Percentiles rank a stretch among this genome's conserved stretches.
Conservation (phyloP, 441 rosid species). For the Viola pubescens region DNA sequence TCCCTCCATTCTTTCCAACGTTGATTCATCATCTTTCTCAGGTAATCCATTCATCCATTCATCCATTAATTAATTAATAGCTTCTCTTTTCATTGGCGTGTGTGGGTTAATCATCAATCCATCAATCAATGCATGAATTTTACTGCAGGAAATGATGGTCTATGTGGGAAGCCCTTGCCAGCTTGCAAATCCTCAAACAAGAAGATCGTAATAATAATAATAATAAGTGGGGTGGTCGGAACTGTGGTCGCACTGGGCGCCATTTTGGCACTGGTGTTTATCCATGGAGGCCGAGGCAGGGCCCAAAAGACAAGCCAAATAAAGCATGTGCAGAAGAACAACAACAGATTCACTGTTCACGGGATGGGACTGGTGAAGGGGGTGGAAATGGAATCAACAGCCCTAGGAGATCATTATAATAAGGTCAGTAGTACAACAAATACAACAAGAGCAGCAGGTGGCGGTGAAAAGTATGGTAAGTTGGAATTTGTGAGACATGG, state of each 20-base stretch:
- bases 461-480: constrained; percentile 26
- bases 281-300: constrained; percentile 11
- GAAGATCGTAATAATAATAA: constrained; percentile 9
- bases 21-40: constrained; percentile 18
- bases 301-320: constrained; percentile 13
- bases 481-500: constrained; percentile 45
- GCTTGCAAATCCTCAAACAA: constrained; percentile 38
- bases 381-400: too few relatives aligned
- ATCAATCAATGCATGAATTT: not conserved
- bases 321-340: constrained; percentile 19
- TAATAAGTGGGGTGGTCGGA: constrained; percentile 25
- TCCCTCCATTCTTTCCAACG: constrained; percentile 33
- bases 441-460: too few relatives aligned
- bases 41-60: not conserved
- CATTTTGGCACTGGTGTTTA: constrained; percentile 9
- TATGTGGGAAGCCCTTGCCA: constrained; percentile 62
- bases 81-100: too few relatives aligned
- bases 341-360: constrained; percentile 21
- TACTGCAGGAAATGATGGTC: constrained; percentile 45
- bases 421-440: constrained; percentile 16
- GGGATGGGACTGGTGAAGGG: constrained; percentile 6
- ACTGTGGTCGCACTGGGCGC: constrained; percentile 15
- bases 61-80: not conserved
- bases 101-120: too few relatives aligned
- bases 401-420: too few relatives aligned